Percentiles rank a stretch among this genome's conserved stretches.
Conservation (phyloP, 129 eudicot genomes). For the carrot (Daucus carota) region DH1_v3.0 NC_030381.2:19248501-19249000, state of each 20-base stretch:
- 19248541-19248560: not conserved
- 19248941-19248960: constrained; percentile 85
- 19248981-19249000: constrained; percentile 78
- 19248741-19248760: too few relatives aligned
- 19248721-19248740: not conserved
- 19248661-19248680: not conserved
- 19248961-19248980: constrained; percentile 93
- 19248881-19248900: not conserved
- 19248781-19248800: not conserved
- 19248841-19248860: not conserved
- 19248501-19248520: not conserved
- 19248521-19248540: not conserved
- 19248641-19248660: not conserved
- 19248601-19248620: not conserved
- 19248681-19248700: not conserved
- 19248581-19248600: not conserved
- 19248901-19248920: constrained; percentile 60
- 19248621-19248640: not conserved
- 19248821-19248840: too few relatives aligned
- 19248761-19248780: too few relatives aligned
- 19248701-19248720: not conserved
- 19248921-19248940: constrained; percentile 90
- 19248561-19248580: not conserved
- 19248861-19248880: not conserved
- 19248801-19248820: not conserved